Conservation (phyloP, 331 rosid genomes). For the Prunus yedoensis region DNA sequence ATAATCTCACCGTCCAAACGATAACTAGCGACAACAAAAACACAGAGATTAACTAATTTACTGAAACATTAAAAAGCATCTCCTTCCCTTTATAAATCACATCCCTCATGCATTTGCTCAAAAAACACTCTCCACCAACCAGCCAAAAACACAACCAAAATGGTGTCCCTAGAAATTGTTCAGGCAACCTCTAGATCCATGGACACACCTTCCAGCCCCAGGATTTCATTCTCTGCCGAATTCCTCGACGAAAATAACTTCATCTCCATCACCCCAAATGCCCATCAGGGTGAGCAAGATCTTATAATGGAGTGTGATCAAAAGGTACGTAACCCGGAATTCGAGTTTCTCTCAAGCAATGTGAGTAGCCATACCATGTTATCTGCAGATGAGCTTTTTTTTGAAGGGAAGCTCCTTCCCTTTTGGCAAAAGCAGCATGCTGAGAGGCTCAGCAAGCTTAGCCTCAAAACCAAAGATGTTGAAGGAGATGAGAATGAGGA, state of each 20-base stretch:
- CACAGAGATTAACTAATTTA: slow-evolving; percentile 30
- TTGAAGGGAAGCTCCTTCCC: slow-evolving; percentile 94
- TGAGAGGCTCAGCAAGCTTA: slow-evolving; percentile 78
- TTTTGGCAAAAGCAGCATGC: slow-evolving; percentile 83
- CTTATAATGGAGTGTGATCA: slow-evolving; percentile 33
- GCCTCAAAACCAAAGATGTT: slow-evolving; percentile 39
- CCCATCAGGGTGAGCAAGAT: slow-evolving; percentile 35
- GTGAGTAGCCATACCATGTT: slow-evolving; percentile 53
- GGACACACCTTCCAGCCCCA: slow-evolving; percentile 66
- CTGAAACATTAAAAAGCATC: slow-evolving; percentile 20
- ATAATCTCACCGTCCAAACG: slow-evolving; percentile 56
- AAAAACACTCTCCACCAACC: slow-evolving; percentile 24
- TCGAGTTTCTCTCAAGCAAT: slow-evolving; percentile 83
- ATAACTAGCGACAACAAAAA: slow-evolving; percentile 34
- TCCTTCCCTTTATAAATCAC: slow-evolving; percentile 47
- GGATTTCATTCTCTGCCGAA: slow-evolving; percentile 92
- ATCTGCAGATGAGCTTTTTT: slow-evolving; percentile 94
- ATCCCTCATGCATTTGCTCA: slow-evolving; percentile 47
- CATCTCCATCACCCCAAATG: slow-evolving; percentile 75
- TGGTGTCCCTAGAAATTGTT: slow-evolving; percentile 67
- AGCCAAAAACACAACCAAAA: slow-evolving; percentile 24
- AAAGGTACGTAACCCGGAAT: slow-evolving; percentile 58
- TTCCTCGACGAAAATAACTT: slow-evolving; percentile 84
- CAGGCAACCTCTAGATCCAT: slow-evolving; percentile 39
- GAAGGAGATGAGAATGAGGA: slow-evolving; percentile 31